These are phyloP conservation scores for Penicillium thymicola DNA, from an alignment of 2,329 filamentous ascomycete species.

Conservation along the genomic window DNA sequence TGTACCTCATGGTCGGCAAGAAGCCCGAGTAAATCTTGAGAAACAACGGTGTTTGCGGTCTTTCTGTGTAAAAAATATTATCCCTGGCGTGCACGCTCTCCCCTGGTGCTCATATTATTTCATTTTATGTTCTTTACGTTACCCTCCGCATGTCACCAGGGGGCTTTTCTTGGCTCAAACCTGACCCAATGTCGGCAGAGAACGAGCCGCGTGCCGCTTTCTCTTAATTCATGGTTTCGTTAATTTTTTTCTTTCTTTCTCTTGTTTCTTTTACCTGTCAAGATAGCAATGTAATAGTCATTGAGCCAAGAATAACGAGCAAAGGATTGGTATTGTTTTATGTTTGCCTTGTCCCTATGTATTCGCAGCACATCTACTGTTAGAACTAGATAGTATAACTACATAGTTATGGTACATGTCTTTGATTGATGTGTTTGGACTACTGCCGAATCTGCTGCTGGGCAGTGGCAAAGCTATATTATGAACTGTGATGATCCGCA, in stretches of 20 bases:
- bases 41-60: constrained; percentile 1
- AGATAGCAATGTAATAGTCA: constrained; percentile 29
- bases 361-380: background rate
- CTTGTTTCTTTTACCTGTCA: constrained; percentile 18
- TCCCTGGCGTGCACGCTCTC: constrained; percentile 12
- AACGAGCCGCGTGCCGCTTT: constrained; percentile 1
- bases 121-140: constrained; percentile 8
- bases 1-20: constrained; percentile 94
- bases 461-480: too few relatives aligned
- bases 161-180: constrained; percentile 4
- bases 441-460: background rate
- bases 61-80: constrained; percentile 7
- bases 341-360: background rate
- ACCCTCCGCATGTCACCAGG: constrained; percentile 6
- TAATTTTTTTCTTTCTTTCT: constrained; percentile 8
- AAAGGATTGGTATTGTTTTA: constrained; percentile 15
- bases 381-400: background rate
- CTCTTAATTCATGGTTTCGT: constrained; percentile 15
- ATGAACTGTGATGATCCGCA: background rate
- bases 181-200: constrained; percentile 4
- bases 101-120: constrained; percentile 13
- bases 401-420: background rate
- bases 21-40: constrained; percentile 60
- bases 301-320: constrained; percentile 29
- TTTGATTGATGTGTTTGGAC: background rate